Base-by-base conservation (phyloP, 2,329 filamentous ascomycete species). In the Pseudogymnoascus sp. region DNA sequence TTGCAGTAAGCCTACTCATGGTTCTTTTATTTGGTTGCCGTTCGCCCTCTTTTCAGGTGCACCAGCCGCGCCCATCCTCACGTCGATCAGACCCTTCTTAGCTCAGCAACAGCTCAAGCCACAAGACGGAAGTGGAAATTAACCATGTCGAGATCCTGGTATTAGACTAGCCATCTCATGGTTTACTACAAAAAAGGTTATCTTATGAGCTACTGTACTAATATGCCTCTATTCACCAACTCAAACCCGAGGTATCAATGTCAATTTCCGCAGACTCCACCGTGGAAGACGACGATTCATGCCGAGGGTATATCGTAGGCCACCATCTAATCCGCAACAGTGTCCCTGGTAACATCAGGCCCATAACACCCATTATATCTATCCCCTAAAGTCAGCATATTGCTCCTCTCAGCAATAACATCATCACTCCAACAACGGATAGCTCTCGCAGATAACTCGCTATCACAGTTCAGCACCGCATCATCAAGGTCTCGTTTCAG, bases 401-500 rank as follows among this genome's bases (percentile, higher is more conserved):
- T 50, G 7, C 8, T 9, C n/a, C 5, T 50, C 13, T 4, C 24
- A 4, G 26, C 26, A 3, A 50, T 4, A 31, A 50, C 44, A 15
- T 50, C n/a, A 31, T 31, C 44, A 50, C 24, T 10, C 44, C 44
- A 50, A 1, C 5, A 31, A 15, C 13, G 5, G 11, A 29, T 29
- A 47, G 1, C 6, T 4, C 41, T n/a, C 24, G 41, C 41, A 5
- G 2, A 3, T 3, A 47, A 9, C 9, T n/a, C 41, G 5, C 24
- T 3, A 24, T 24, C 39, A 78, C 71, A 26, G n/a, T 58, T 50
- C 24, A 63, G 54, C 21, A 69, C 63, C 11, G 66, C 66, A 17
- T 8, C 6, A 24, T 68, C 64, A 59, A 77, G 74, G 58, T 76
- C 73, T 3, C 64, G 64, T 61, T 73, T 72, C 5, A 72, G n/a